Base-by-base conservation (phyloP, 768 basidiomycete genomes). In the Pisolithus orientalis region DNA sequence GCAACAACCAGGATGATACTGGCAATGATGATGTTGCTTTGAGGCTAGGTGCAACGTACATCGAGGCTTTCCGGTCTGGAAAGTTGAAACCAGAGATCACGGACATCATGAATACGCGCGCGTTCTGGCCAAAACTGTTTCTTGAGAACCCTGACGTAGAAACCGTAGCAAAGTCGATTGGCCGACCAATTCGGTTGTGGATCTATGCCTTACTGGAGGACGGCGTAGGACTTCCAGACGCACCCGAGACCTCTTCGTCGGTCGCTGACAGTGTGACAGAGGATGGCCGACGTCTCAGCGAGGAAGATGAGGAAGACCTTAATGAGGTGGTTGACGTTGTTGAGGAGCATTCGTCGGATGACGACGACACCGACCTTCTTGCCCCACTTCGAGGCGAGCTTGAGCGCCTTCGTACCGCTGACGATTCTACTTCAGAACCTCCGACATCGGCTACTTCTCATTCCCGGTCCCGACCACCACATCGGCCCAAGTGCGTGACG, bases 101-200 rank as follows among this genome's bases (percentile, higher is more conserved):
- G 63, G 84, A 90, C 57, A 62, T 76, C 5, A 64, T 90, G 49
- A 79, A 68, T 51, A 82, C 84, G 0, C 79, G 76, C 16, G 82
- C 86, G 1, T 82, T 73, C 52, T 91, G 87, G 86, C 81, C 85
- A 5, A 71, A 75, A 32, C 62, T 83, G n/a, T 90, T 88, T 63
- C 75, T 92, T 17, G 90, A 92, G 54, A 78, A 83, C 57, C 90
- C 90, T 0, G 89, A 92, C 64, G 47, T 77, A 29, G 86, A 89
- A 63, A 80, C 80, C 0, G 83, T 85, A 10, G 71, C 79, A 17
- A 69, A 80, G 52, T 83, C 77, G 50, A 77, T 90, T 11, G 82
- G 83, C 5, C 68, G 82, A 29, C 79, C 80, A 1, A 75, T 90
- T 45, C 76, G 85, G 14, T 63, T 70, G 47, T 88, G 84, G 84